These are phyloP conservation scores for Jackrogersella minutella DNA, from an alignment of 495 filamentous ascomycete species.

Conservation along the genomic window DNA sequence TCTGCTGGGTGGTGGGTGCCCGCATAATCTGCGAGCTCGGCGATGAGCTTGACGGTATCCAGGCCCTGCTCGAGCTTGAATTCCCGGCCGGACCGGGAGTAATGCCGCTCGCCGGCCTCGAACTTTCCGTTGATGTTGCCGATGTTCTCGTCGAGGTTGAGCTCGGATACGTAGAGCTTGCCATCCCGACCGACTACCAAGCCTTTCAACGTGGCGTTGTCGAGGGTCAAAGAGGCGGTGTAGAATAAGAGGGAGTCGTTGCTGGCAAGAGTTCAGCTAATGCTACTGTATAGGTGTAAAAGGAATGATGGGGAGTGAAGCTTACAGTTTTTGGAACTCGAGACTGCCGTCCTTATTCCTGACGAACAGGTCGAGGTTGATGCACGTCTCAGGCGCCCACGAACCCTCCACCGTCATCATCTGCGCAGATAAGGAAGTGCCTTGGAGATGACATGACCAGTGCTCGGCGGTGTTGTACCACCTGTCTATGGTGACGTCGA, in stretches of 20 bases:
- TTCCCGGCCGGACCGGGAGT: constrained; percentile 22
- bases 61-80: constrained; percentile 21
- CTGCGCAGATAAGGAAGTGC: constrained; percentile 19
- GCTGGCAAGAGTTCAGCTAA: constrained; percentile 11
- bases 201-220: constrained; percentile 11
- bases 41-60: constrained; percentile 17
- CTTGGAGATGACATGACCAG: constrained; percentile 24
- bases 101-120: constrained; percentile 21
- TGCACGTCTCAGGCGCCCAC: constrained; percentile 17
- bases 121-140: constrained; percentile 35
- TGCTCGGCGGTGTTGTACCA: constrained; percentile 31
- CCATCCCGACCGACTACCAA: constrained; percentile 30
- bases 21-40: constrained; percentile 23
- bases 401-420: constrained; percentile 9
- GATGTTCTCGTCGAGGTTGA: constrained; percentile 33
- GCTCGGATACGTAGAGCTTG: constrained; percentile 23
- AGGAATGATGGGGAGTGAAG: neutral
- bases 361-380: constrained; percentile 35
- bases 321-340: constrained; percentile 32
- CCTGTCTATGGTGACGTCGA: constrained; percentile 20
- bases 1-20: constrained; percentile 25
- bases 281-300: neutral
- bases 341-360: constrained; percentile 30
- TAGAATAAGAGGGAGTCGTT: constrained; percentile 29
- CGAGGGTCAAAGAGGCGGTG: constrained; percentile 19